Evolutionary conservation across 2,329 filamentous ascomycete species (phyloP).

Genomic region (Leptographium lundbergii): DNA sequence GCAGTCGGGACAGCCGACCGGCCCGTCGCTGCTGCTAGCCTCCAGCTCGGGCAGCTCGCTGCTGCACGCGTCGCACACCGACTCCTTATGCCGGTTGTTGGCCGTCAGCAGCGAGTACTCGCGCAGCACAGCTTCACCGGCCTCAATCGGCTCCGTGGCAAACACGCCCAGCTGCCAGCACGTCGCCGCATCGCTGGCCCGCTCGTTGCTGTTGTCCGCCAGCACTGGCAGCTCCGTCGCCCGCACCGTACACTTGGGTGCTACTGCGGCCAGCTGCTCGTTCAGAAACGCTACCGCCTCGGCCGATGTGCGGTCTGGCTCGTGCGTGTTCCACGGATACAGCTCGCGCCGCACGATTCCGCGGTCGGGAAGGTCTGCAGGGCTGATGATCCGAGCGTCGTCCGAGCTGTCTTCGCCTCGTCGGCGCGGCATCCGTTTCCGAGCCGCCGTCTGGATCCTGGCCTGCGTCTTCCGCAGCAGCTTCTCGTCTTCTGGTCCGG

Average conservation of each 20-base stretch:
- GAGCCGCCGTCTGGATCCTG: slow-evolving; percentile 28
- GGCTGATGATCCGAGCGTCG: neutral
- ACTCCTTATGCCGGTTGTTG: slow-evolving; percentile 76
- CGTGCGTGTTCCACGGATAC: slow-evolving; percentile 57
- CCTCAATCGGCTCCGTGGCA: slow-evolving; percentile 64
- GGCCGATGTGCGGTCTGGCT: slow-evolving; percentile 57
- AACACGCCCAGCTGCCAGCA: slow-evolving; percentile 81
- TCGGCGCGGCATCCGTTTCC: neutral
- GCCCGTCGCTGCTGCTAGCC: slow-evolving; percentile 35
- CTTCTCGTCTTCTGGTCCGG: slow-evolving; percentile 39
- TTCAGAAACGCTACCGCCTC: slow-evolving; percentile 65
- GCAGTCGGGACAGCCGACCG: slow-evolving; percentile 46
- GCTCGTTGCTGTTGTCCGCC: slow-evolving; percentile 34
- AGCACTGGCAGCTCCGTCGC: slow-evolving; percentile 66
- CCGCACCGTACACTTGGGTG: slow-evolving; percentile 70
- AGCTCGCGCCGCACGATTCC: slow-evolving; percentile 57
- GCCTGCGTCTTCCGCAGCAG: slow-evolving; percentile 41
- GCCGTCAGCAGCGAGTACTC: slow-evolving; percentile 83
- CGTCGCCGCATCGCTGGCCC: slow-evolving; percentile 19
- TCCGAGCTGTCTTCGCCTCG: neutral
- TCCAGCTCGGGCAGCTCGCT: slow-evolving; percentile 52
- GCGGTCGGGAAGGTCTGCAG: slow-evolving; percentile 49
- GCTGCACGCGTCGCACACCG: slow-evolving; percentile 83
- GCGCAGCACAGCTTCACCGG: slow-evolving; percentile 63
- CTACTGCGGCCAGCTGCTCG: slow-evolving; percentile 49